phyloP scores from a whole-genome alignment of 2,329 filamentous ascomycete genomes.

The Teratosphaeria zuluensis region DNA sequence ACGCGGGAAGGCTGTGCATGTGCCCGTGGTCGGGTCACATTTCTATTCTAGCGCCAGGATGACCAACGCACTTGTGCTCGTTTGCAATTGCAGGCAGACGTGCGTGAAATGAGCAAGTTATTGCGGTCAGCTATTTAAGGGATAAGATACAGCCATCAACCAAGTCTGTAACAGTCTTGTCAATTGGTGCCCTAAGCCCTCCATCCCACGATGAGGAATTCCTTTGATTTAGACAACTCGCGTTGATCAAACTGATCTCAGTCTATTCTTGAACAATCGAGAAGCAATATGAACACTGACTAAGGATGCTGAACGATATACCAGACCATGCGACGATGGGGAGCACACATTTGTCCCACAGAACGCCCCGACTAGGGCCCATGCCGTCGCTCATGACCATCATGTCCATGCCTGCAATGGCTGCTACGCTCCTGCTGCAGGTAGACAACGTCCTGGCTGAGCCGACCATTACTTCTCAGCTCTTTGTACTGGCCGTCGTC shows the following conservation, averaged over 20 bases:
- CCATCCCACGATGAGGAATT: too few species aligned
- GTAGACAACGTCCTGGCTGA: neutral
- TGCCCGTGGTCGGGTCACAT: neutral
- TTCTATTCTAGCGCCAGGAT: neutral
- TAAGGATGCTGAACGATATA: neutral
- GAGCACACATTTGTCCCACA: neutral
- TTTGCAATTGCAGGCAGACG: neutral
- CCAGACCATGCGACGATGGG: neutral
- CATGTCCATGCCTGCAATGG: neutral
- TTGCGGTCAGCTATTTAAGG: neutral
- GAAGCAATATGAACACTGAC: neutral
- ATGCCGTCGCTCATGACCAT: neutral
- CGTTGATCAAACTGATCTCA: neutral
- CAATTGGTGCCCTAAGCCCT: neutral
- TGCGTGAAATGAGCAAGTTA: neutral
- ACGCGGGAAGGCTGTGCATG: neutral
- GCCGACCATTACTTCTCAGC: neutral
- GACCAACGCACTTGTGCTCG: neutral
- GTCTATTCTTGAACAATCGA: neutral
- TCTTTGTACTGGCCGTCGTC: neutral
- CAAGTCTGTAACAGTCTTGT: neutral
- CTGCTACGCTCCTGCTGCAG: neutral
- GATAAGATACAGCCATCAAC: neutral
- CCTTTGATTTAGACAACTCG: too few species aligned
- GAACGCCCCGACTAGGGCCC: neutral